Percentiles rank a stretch among this genome's conserved stretches.
phyloP scores from a whole-genome alignment of 2,329 filamentous ascomycete genomes.

The Mycogone perniciosa region DNA sequence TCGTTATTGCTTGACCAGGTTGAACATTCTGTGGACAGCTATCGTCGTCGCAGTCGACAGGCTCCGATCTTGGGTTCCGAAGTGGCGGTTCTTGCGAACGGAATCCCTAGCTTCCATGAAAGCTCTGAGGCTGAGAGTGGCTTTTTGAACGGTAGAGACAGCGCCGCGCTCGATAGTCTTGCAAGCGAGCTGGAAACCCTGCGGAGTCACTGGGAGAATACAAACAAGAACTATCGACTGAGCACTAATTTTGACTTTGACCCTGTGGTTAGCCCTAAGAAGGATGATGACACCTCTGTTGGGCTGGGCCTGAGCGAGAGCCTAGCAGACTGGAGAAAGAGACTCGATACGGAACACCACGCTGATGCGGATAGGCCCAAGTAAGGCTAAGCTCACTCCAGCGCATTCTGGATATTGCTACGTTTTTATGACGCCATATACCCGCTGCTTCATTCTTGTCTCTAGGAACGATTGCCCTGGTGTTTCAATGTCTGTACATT shows the following conservation, averaged over 20 bases:
- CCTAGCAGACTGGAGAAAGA: conserved; percentile 72
- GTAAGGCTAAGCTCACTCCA: conserved; percentile 17
- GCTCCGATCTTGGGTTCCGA: conserved; percentile 47
- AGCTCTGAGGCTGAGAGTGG: conserved; percentile 57
- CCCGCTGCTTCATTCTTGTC: conserved; percentile 22
- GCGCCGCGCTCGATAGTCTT: conserved; percentile 75
- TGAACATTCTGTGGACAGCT: conserved; percentile 87
- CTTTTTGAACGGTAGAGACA: conserved; percentile 51
- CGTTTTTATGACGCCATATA: conserved; percentile 29
- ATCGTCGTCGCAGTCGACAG: conserved; percentile 70
- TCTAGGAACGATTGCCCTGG: conserved; percentile 14
- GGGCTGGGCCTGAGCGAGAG: conserved; percentile 58
- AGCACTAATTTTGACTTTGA: conserved; percentile 90
- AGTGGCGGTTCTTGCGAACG: conserved; percentile 28
- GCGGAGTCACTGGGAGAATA: conserved; percentile 88
- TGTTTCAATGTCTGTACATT: conserved; percentile 6
- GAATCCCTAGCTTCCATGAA: conserved; percentile 43
- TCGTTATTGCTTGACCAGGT: conserved; percentile 91
- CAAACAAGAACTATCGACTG: conserved; percentile 88
- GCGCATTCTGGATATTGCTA: conserved; percentile 21
- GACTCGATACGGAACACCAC: conserved; percentile 52
- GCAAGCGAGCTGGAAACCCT: conserved; percentile 89
- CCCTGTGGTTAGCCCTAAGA: conserved; percentile 31
- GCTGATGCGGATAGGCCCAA: conserved; percentile 24
- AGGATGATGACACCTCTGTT: conserved; percentile 37